A percentile compares a stretch with the other conserved stretches of the same genome.
phyloP scores from a whole-genome alignment of 768 basidiomycete genomes.

The Wakefieldia striispora region DNA sequence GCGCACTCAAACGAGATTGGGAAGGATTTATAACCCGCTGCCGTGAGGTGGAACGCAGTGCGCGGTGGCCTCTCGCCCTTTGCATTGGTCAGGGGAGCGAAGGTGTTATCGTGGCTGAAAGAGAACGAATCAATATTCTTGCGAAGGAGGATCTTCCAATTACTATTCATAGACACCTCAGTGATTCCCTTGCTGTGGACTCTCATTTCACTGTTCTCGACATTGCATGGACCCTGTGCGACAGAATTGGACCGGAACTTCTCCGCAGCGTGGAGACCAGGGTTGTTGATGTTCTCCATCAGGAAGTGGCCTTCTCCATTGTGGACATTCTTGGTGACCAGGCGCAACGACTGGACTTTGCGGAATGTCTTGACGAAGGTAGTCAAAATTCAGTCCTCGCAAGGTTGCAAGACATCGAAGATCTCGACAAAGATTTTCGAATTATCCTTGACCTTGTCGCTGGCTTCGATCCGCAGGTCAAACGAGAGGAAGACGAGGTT shows the following conservation, averaged over 20 bases:
- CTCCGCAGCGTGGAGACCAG: constrained; percentile 57
- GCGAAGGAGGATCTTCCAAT: constrained; percentile 69
- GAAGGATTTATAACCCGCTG: constrained; percentile 92
- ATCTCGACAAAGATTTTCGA: constrained; percentile 55
- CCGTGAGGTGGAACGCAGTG: constrained; percentile 84
- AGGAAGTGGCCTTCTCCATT: constrained; percentile 77
- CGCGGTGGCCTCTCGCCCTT: constrained; percentile 75
- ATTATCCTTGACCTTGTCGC: constrained; percentile 68
- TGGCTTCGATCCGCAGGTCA: constrained; percentile 66
- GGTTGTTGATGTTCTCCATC: constrained; percentile 63
- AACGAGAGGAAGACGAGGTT: constrained; percentile 73
- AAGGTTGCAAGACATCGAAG: constrained; percentile 53
- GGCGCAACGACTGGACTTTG: constrained; percentile 50
- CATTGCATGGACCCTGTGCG: constrained; percentile 60
- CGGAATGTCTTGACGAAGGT: constrained; percentile 57
- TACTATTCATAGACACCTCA: constrained; percentile 49
- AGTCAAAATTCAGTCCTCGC: constrained; percentile 59
- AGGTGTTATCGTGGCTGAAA: constrained; percentile 64
- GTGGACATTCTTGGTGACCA: constrained; percentile 73
- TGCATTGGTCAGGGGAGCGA: constrained; percentile 41
- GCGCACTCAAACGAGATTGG: constrained; percentile 88
- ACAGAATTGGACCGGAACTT: constrained; percentile 56
- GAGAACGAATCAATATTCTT: constrained; percentile 70
- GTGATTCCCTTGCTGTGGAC: constrained; percentile 43
- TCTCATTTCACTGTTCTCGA: constrained; percentile 56